Base-by-base conservation (phyloP, 257 asterid species). In the Misopates orontium region DNA sequence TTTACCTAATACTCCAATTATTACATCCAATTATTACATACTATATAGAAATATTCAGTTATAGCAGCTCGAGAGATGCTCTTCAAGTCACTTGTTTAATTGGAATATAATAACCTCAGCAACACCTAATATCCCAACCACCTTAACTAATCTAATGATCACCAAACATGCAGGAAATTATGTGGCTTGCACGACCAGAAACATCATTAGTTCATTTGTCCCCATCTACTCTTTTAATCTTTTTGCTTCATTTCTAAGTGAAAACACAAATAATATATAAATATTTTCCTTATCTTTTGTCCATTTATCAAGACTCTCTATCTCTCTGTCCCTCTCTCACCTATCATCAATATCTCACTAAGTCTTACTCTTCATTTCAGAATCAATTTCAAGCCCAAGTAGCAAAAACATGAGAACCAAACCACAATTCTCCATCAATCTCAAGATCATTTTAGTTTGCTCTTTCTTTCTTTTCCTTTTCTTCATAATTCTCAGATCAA, bases 391-490 rank as follows among this genome's bases (percentile, higher is more conserved):
- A 44, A 50, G 3, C 36, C 47, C 28, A 28, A 36, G 52, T 21
- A 9, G 8, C 18, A 60, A 25, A 69, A 76, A 68, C 53, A 80
- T 80, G 83, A 77, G 80, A 71, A 31, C 74, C n/a, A 74, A 77
- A 56, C 62, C n/a, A 53, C 73, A 72, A 47, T 68, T 48, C 70
- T 72, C 78, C 40, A 54, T 73, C 71, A 81, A 75, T 66, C 70
- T 71, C 5, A 83, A 81, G 74, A 65, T 79, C 60, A 74, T 81
- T 22, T 49, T 78, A 21, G 45, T 83, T 10, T 68, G 69, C 23
- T 54, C 79, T 18, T 71, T 79, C 77, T 50, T 79, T 32, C 58
- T 83, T 59, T 79, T 81, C 72, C 49, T 81, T 2, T 21, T 81
- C 19, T 86, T 77, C 59, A 53, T 81, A 10, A 56, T 76, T 10